Evolutionary conservation across 495 filamentous ascomycete species (phyloP).

Genomic region (Lasiosphaeria miniovina): DNA sequence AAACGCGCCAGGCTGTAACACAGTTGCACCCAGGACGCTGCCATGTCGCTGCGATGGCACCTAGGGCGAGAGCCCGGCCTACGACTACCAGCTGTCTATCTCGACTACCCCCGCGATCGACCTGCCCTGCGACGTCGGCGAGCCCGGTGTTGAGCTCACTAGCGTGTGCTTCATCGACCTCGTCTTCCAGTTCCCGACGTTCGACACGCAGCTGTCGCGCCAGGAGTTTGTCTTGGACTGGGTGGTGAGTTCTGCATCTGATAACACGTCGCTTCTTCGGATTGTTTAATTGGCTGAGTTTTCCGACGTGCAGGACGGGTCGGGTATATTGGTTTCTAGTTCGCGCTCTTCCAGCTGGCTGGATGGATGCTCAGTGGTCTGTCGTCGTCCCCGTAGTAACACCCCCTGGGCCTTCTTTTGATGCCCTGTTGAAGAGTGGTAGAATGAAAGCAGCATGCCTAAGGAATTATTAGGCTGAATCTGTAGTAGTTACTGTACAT

Average conservation of each 20-base stretch:
- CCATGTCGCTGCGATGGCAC: constrained; percentile 8
- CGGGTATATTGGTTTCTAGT: constrained; percentile 17
- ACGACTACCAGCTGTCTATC: constrained; percentile 19
- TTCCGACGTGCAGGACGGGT: constrained; percentile 9
- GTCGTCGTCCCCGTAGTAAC: too few relatives aligned
- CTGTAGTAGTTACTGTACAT: too few relatives aligned
- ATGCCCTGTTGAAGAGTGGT: too few relatives aligned
- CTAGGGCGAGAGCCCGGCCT: constrained; percentile 10
- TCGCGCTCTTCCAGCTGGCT: constrained; percentile 16
- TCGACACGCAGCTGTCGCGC: constrained; percentile 13
- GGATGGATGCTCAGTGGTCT: constrained; percentile 16
- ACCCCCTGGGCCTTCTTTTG: too few relatives aligned
- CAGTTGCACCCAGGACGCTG: not conserved
- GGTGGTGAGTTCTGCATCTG: constrained; percentile 2
- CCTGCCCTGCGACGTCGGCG: constrained; percentile 12
- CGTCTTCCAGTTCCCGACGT: constrained; percentile 18
- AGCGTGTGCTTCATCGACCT: constrained; percentile 7
- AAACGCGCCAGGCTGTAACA: constrained; percentile 6
- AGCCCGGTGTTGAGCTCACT: not conserved
- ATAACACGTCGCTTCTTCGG: not conserved
- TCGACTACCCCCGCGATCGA: constrained; percentile 13
- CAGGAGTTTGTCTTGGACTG: constrained; percentile 13
- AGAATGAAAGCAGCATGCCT: too few relatives aligned
- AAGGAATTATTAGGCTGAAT: too few relatives aligned
- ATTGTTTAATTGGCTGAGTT: not conserved